A percentile compares a stretch with the other conserved stretches of the same genome.
Conservation (phyloP, 139 green algal genomes). For the Chlamydomonas asymmetrica region DNA sequence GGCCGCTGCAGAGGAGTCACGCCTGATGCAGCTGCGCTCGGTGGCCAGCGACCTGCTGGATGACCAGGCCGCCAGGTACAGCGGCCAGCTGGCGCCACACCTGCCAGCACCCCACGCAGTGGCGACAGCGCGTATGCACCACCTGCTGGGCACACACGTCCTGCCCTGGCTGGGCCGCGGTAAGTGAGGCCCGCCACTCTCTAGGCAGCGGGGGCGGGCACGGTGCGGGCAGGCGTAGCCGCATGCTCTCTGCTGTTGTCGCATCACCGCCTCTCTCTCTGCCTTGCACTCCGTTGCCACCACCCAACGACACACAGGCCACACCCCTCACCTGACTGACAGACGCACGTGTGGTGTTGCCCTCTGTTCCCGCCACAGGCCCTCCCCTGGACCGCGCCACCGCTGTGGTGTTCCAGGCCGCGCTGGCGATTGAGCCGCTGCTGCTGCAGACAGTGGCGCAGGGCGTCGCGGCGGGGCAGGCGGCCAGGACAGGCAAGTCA, state of each 20-base stretch:
- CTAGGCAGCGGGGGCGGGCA: no score
- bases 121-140: slow-evolving; percentile 12
- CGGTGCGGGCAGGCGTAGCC: no score
- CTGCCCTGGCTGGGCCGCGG: slow-evolving; percentile 12
- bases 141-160: slow-evolving; percentile 19
- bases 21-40: slow-evolving; percentile 17
- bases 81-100: background rate
- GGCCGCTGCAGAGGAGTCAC: slow-evolving; percentile 1
- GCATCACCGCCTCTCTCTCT: no score
- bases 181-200: background rate
- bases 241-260: no score
- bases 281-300: no score
- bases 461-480: background rate
- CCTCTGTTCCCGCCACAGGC: slow-evolving; percentile 2
- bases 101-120: slow-evolving; percentile 10
- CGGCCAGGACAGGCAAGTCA: no score
- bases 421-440: slow-evolving; percentile 3
- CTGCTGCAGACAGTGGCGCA: background rate
- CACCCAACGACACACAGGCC: no score
- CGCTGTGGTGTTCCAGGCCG: background rate
- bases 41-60: slow-evolving; percentile 7
- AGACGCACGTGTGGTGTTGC: no score
- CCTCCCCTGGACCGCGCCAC: background rate
- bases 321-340: no score
- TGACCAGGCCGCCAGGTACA: slow-evolving; percentile 1